Evolutionary conservation across 345 rosid species (phyloP).

Genomic region (Bruguiera gymnorhiza): DNA sequence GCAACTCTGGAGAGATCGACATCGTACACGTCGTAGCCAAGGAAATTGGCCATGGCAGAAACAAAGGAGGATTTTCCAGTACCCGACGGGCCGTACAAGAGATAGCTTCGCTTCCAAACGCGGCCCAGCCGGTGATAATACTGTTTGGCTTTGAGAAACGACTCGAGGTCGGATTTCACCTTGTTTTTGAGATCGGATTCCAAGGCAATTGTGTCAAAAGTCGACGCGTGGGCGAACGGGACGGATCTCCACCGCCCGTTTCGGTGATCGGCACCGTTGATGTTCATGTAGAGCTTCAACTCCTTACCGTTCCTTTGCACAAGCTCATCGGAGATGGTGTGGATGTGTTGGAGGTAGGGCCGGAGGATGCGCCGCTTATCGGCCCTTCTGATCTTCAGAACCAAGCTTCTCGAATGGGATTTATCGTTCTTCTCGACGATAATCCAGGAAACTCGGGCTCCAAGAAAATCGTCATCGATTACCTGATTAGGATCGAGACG

Average conservation of each 20-base stretch:
- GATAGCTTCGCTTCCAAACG: constrained; percentile 72
- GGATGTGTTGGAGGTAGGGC: constrained; percentile 86
- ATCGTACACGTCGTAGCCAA: constrained; percentile 64
- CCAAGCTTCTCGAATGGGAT: constrained; percentile 24
- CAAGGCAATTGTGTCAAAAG: constrained; percentile 71
- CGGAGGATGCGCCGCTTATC: constrained; percentile 78
- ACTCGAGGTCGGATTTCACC: constrained; percentile 66
- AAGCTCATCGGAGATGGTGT: constrained; percentile 63
- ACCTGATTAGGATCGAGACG: constrained; percentile 60
- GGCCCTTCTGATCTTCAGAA: constrained; percentile 63
- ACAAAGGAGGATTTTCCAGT: constrained; percentile 81
- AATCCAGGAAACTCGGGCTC: constrained; percentile 69
- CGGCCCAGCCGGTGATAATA: constrained; percentile 73
- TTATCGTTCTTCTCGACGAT: constrained; percentile 24
- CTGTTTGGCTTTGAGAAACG: constrained; percentile 62
- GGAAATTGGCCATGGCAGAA: constrained; percentile 72
- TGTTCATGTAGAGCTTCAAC: constrained; percentile 58
- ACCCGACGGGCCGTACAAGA: constrained; percentile 72
- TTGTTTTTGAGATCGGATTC: constrained; percentile 64
- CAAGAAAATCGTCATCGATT: constrained; percentile 66
- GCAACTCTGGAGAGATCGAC: constrained; percentile 55
- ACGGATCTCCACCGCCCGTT: constrained; percentile 71
- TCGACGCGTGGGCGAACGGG: constrained; percentile 71
- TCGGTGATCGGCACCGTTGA: constrained; percentile 13
- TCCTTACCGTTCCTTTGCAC: constrained; percentile 51